Evolutionary conservation across 768 basidiomycete genomes (phyloP).

Genomic region (Kwoniella heveanensis): DNA sequence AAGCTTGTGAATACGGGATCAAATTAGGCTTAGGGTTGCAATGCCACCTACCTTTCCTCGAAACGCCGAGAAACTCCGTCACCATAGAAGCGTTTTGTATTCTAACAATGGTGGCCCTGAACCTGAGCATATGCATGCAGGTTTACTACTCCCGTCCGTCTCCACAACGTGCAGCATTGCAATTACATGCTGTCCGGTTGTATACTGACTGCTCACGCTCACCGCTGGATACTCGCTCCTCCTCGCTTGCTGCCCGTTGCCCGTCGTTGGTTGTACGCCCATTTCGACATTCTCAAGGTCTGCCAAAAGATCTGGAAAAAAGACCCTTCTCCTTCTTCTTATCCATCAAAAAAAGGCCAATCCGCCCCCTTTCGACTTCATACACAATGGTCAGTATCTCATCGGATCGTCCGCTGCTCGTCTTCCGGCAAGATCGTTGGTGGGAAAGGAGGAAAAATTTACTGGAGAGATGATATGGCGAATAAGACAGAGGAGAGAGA

Average conservation of each 20-base stretch:
- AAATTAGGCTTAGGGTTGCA: background rate
- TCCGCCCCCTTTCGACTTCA: conserved; percentile 13
- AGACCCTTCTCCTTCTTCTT: conserved; percentile 8
- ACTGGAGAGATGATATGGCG: too few relatives aligned
- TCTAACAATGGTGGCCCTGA: background rate
- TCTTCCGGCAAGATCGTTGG: too few relatives aligned
- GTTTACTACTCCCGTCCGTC: too few relatives aligned
- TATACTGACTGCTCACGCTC: background rate
- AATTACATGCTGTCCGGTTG: too few relatives aligned
- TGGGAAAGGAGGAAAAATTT: conserved; percentile 1
- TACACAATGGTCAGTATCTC: conserved; percentile 21
- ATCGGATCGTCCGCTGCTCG: background rate
- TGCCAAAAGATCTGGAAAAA: background rate
- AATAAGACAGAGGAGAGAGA: too few relatives aligned
- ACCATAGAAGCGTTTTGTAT: background rate
- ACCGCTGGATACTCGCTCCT: background rate
- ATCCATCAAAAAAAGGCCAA: conserved; percentile 21
- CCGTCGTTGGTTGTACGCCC: background rate
- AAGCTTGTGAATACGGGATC: background rate
- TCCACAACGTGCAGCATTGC: too few relatives aligned
- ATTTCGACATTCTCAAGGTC: conserved; percentile 18
- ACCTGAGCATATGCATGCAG: background rate
- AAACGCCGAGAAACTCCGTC: conserved; percentile 50
- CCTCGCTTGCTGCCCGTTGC: background rate
- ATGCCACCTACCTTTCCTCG: background rate